phyloP scores from a whole-genome alignment of 352 stramenopile species.

The Globisporangium ultimum region DNA sequence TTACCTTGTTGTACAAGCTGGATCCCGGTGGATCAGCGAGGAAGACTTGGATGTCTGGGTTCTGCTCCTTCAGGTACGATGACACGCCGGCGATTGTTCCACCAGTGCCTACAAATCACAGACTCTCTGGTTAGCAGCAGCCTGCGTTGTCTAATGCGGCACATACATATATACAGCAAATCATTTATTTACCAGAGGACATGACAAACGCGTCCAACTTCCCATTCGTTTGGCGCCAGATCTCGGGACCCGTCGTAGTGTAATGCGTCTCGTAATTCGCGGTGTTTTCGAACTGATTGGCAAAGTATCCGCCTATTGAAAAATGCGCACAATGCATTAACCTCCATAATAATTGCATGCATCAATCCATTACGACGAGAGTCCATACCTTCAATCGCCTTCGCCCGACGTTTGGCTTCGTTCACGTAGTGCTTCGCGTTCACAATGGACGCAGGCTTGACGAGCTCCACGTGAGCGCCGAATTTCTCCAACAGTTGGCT shows the following conservation, averaged over 20 bases:
- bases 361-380: background rate
- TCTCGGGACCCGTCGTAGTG: slow-evolving; percentile 93
- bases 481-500: slow-evolving; percentile 74
- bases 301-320: slow-evolving; percentile 88
- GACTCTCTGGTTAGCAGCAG: background rate
- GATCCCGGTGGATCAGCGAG: slow-evolving; percentile 96
- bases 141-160: background rate
- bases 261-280: slow-evolving; percentile 96
- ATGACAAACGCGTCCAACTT: slow-evolving; percentile 97
- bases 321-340: background rate
- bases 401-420: slow-evolving; percentile 85
- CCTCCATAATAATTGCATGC: too few relatives aligned
- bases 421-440: slow-evolving; percentile 99
- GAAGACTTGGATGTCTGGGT: slow-evolving; percentile 85
- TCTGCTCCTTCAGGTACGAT: slow-evolving; percentile 90
- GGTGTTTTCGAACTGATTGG: slow-evolving; percentile 98
- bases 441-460: slow-evolving; percentile 93
- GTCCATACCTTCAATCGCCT: slow-evolving; percentile 66
- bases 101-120: slow-evolving; percentile 77
- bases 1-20: slow-evolving; percentile 94
- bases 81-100: slow-evolving; percentile 97
- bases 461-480: slow-evolving; percentile 84
- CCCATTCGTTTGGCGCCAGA: slow-evolving; percentile 91
- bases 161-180: background rate
- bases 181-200: slow-evolving; percentile 80